These are phyloP conservation scores for Ceratocystis eucalypticola DNA, from an alignment of 2,329 filamentous ascomycete genomes.

Conservation along the genomic window DNA sequence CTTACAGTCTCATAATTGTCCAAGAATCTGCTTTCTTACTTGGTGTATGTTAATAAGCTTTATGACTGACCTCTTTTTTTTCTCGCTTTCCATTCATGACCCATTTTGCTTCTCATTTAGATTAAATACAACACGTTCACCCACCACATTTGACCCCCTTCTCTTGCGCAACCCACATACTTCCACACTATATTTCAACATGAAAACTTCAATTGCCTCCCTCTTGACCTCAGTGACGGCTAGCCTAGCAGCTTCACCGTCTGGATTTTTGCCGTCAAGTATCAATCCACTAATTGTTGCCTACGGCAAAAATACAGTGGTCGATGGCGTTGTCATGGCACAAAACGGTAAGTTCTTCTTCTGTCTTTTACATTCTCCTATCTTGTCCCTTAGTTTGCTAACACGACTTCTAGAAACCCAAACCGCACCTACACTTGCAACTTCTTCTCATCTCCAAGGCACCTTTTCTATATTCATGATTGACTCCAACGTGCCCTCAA, in stretches of 20 bases:
- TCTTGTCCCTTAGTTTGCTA: background rate
- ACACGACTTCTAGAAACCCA: slow-evolving; percentile 24
- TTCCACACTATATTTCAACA: slow-evolving; percentile 21
- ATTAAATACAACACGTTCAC: background rate
- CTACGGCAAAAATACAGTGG: slow-evolving; percentile 28
- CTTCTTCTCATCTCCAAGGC: slow-evolving; percentile 28
- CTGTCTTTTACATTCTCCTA: background rate
- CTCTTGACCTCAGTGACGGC: slow-evolving; percentile 26
- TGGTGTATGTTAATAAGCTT: background rate
- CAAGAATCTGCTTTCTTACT: background rate
- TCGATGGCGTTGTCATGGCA: slow-evolving; percentile 29
- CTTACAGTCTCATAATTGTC: background rate
- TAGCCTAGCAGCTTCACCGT: slow-evolving; percentile 30
- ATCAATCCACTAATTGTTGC: slow-evolving; percentile 30
- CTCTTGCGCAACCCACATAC: background rate
- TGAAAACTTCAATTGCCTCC: slow-evolving; percentile 22
- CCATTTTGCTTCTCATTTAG: slow-evolving; percentile 1
- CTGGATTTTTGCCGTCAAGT: slow-evolving; percentile 30
- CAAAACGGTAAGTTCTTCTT: slow-evolving; percentile 26
- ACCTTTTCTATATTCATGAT: slow-evolving; percentile 32
- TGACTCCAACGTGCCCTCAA: slow-evolving; percentile 35
- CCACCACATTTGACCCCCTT: too few relatives aligned
- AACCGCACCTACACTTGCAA: slow-evolving; percentile 28
- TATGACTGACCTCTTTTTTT: background rate
- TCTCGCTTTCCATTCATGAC: slow-evolving; percentile 8